Base-by-base conservation (phyloP, 1,139 yeast genomes). In the Geotrichum carabidarum region DNA sequence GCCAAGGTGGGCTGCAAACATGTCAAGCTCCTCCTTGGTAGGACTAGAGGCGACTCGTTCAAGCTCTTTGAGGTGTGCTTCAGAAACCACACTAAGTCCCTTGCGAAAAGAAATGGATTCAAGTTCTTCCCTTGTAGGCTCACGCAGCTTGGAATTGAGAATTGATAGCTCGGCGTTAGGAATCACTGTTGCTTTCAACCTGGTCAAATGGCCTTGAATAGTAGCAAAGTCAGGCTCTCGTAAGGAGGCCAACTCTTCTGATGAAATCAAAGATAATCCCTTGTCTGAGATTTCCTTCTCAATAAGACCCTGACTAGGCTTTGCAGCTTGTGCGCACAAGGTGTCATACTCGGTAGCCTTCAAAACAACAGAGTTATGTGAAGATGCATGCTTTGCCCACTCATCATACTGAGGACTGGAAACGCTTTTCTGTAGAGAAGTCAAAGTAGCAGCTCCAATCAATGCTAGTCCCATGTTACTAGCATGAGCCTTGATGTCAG, bases 1-100 rank as follows among this genome's bases (percentile, higher is more conserved):
- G 4, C 75, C 75, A 27, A 71, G 60, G 9, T 66, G 60, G 46
- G 74, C 68, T 1, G 82, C 83, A 63, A 75, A 78, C 8, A 70
- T 65, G 58, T 78, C 78, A 27, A 80, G 70, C 48, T 77, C 78
- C 17, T 59, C 65, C 52, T 60, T 61, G 8, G 63, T 58, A 2
- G 69, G 68, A 32, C 61, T 57, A 7, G 61, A 62, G 5, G 66
- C 60, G 41, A 58, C 59, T 32, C 64, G 59, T 34, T 64, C 60
- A 48, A 70, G 59, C 32, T 65, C 67, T 12, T 61, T 62, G 40
- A 66, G 51, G 12, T 59, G 62, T 22, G 61, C 62, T 4, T 61
- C 55, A 2, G 68, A 59, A 14, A 66, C 59, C 34, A 65, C 63
- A 8, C 67, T 62, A 18, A 62, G 52, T 2, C 69, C 68, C 27